phyloP scores from a whole-genome alignment of 129 eudicot genomes.

The Escallonia rubra region DNA sequence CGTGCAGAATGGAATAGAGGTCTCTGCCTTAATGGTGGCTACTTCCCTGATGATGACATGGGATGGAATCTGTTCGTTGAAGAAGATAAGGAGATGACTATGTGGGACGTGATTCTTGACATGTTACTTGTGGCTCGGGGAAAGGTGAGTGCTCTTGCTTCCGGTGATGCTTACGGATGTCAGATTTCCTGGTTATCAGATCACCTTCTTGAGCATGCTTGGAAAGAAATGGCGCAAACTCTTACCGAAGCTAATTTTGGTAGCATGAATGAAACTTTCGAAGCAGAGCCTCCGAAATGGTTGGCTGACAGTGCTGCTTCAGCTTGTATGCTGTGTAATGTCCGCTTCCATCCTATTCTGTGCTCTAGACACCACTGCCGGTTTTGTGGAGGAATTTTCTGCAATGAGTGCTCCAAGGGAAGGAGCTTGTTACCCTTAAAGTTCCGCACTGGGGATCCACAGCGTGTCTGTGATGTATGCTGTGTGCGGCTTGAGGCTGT shows the following conservation, averaged over 20 bases:
- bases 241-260: constrained; percentile 45
- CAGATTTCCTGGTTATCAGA: constrained; percentile 53
- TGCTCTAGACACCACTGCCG: constrained; percentile 66
- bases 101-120: constrained; percentile 67
- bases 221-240: constrained; percentile 62
- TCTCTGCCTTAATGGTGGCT: constrained; percentile 34
- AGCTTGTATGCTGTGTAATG: constrained; percentile 57
- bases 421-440: constrained; percentile 54
- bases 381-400: constrained; percentile 60
- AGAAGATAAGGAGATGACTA: constrained; percentile 46
- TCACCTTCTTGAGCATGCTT: constrained; percentile 47
- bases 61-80: constrained; percentile 43
- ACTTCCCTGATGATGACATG: constrained; percentile 26
- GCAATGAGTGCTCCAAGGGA: constrained; percentile 61
- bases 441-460: constrained; percentile 33
- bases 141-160: constrained; percentile 44
- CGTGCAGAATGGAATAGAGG: constrained; percentile 47
- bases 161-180: constrained; percentile 35
- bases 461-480: constrained; percentile 67
- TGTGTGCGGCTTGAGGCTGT: constrained; percentile 47
- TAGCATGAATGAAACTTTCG: constrained; percentile 38
- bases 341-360: constrained; percentile 58
- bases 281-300: constrained; percentile 66
- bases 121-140: constrained; percentile 55
- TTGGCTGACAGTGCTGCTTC: constrained; percentile 53